These are phyloP conservation scores for Melanomma pulvis-pyrius DNA, from an alignment of 495 filamentous ascomycete genomes.

Conservation along the genomic window DNA sequence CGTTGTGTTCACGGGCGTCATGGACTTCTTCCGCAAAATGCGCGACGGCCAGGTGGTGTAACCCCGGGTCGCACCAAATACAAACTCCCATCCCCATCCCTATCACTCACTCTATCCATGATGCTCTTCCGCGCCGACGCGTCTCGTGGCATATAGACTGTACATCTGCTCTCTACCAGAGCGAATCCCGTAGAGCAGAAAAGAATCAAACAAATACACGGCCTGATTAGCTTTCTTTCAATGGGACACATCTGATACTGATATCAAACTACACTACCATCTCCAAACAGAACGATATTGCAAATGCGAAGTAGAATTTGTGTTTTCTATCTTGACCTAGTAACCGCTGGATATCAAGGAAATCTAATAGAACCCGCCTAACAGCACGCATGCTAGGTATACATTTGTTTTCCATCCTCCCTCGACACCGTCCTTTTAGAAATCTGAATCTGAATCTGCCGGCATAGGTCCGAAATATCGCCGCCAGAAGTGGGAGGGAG, in stretches of 20 bases:
- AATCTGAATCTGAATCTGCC: background rate
- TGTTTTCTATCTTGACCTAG: background rate
- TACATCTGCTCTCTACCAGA: constrained; percentile 3
- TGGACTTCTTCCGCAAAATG: constrained; percentile 82
- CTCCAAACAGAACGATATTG: too few relatives aligned
- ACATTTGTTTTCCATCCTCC: background rate
- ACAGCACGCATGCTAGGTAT: background rate
- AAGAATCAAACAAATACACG: background rate
- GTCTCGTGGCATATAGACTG: constrained; percentile 13
- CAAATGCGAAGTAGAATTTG: background rate
- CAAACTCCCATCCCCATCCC: too few relatives aligned
- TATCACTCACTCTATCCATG: background rate
- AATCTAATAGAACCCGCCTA: background rate
- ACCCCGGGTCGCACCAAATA: background rate
- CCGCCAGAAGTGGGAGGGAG: background rate
- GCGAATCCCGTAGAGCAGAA: constrained; percentile 11
- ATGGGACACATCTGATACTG: too few relatives aligned
- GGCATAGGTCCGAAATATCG: background rate
- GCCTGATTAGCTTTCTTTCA: too few relatives aligned
- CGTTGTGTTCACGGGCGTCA: constrained; percentile 89
- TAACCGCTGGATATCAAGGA: background rate
- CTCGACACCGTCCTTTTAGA: too few relatives aligned
- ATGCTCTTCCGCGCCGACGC: background rate
- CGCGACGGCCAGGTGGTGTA: constrained; percentile 38
- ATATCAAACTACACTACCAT: too few relatives aligned